phyloP scores from a whole-genome alignment of 202 grass and related monocot species.

The Brachypodium distachyon region DNA sequence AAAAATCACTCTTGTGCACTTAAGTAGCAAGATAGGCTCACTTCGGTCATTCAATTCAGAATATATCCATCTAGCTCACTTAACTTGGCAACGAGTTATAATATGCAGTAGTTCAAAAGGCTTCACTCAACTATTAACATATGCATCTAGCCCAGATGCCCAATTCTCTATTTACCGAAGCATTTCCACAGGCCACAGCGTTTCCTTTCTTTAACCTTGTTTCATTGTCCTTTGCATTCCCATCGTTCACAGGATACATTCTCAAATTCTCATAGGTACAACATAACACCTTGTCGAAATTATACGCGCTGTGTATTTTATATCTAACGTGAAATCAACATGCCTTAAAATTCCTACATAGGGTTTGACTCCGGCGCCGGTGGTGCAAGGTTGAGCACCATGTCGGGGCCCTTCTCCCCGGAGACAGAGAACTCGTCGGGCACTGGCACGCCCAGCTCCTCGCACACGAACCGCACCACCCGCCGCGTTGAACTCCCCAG shows the following conservation, averaged over 20 bases:
- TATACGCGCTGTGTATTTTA: background rate
- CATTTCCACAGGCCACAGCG: too few relatives aligned
- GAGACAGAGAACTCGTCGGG: conserved; percentile 69
- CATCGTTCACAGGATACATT: background rate
- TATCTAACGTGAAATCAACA: background rate
- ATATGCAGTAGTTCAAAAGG: too few relatives aligned
- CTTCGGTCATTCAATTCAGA: too few relatives aligned
- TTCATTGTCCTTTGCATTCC: background rate
- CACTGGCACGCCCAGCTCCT: conserved; percentile 61
- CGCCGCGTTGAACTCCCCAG: conserved; percentile 66
- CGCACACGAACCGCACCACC: conserved; percentile 64
- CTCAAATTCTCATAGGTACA: background rate
- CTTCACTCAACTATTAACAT: too few relatives aligned
- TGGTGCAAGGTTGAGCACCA: conserved; percentile 48
- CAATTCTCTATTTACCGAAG: too few relatives aligned
- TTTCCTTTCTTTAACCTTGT: too few relatives aligned
- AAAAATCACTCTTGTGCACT: too few relatives aligned
- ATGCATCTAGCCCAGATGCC: too few relatives aligned
- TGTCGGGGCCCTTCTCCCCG: conserved; percentile 91
- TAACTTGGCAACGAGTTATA: too few relatives aligned
- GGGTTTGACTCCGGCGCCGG: background rate
- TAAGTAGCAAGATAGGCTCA: too few relatives aligned
- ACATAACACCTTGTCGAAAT: background rate
- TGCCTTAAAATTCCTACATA: background rate
- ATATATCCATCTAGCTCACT: too few relatives aligned